Conservation (phyloP, 139 green algal genomes). For the Coelastrella sp. region DNA sequence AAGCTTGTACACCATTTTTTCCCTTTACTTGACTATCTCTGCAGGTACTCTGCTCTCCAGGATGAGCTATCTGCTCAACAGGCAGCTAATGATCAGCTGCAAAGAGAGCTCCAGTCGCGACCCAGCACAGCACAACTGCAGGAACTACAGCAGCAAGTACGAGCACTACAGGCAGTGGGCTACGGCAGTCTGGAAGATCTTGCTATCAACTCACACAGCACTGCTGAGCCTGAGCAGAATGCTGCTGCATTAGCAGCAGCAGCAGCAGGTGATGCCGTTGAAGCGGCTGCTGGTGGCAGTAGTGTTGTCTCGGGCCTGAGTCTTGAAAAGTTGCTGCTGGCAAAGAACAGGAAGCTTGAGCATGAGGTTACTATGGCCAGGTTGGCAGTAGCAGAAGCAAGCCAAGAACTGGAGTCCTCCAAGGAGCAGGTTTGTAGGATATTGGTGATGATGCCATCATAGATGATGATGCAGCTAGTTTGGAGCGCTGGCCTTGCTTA, state of each 20-base stretch:
- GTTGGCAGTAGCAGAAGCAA: constrained; percentile 53
- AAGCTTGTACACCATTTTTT: too few species aligned
- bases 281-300: neutral
- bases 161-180: constrained; percentile 79
- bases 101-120: constrained; percentile 66
- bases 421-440: neutral
- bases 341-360: constrained; percentile 89
- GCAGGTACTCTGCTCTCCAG: neutral
- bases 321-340: constrained; percentile 85
- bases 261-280: neutral
- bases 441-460: neutral
- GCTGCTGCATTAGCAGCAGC: neutral
- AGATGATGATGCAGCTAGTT: too few species aligned
- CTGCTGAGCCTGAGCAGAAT: too few species aligned
- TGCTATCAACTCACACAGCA: too few species aligned
- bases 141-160: constrained; percentile 76
- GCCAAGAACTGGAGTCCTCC: constrained; percentile 50
- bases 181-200: constrained; percentile 79
- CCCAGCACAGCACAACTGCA: constrained; percentile 74
- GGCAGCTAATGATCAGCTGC: constrained; percentile 29
- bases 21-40: neutral
- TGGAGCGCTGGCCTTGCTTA: too few species aligned
- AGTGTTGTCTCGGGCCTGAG: constrained; percentile 46
- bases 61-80: constrained; percentile 8
- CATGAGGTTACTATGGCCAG: constrained; percentile 87